A percentile compares a stretch with the other conserved stretches of the same genome.
Conservation (phyloP, 495 filamentous ascomycete species). For the Annulohypoxylon stygium region DNA sequence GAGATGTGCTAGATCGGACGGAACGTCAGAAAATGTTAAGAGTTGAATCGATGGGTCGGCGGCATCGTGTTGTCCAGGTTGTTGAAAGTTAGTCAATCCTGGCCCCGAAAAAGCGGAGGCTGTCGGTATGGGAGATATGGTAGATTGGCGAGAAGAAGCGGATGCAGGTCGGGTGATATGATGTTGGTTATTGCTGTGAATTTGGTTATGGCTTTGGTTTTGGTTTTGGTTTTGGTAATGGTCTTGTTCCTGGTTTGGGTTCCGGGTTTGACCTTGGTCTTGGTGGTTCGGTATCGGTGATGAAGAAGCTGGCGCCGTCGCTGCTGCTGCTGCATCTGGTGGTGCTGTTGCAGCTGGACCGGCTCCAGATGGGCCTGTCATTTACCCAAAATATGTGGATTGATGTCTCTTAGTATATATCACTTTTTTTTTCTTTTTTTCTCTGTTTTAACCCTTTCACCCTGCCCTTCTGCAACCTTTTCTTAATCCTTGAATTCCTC, state of each 20-base stretch:
- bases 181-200: slow-evolving; percentile 23
- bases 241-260: not conserved
- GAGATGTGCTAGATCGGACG: slow-evolving; percentile 56
- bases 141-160: slow-evolving; percentile 37
- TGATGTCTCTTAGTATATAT: slow-evolving; percentile 24
- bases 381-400: slow-evolving; percentile 42
- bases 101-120: slow-evolving; percentile 48
- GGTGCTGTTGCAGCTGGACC: slow-evolving; percentile 44
- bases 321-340: slow-evolving; percentile 39
- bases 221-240: slow-evolving; percentile 19
- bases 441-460: slow-evolving; percentile 4
- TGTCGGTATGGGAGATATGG: slow-evolving; percentile 36
- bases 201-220: slow-evolving; percentile 9
- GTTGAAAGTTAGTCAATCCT: slow-evolving; percentile 41
- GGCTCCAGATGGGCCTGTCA: slow-evolving; percentile 48
- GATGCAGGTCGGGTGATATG: slow-evolving; percentile 28
- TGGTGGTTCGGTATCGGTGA: slow-evolving; percentile 22
- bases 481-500: slow-evolving; percentile 14
- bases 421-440: slow-evolving; percentile 27
- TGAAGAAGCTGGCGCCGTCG: slow-evolving; percentile 18
- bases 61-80: slow-evolving; percentile 39
- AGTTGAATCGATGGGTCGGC: slow-evolving; percentile 47
- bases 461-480: not conserved
- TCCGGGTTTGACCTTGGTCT: slow-evolving; percentile 7
- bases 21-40: slow-evolving; percentile 58